Evolutionary conservation across 1,139 yeast genomes (phyloP).

Genomic region (Citeromyces hawaiiensis): DNA sequence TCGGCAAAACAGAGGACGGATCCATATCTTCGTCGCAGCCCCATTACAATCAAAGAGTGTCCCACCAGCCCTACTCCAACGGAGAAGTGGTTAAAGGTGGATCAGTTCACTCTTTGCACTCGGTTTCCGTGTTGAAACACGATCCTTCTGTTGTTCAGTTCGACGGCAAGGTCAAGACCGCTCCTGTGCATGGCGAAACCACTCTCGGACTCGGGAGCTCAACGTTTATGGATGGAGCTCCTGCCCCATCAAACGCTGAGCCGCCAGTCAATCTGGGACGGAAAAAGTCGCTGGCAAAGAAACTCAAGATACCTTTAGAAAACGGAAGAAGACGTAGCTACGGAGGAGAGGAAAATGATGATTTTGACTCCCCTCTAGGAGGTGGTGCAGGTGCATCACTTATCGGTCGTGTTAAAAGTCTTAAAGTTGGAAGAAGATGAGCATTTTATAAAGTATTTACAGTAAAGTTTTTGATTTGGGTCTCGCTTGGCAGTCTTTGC

Average conservation of each 20-base stretch:
- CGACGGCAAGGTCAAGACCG: slow-evolving; percentile 56
- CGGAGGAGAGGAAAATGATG: slow-evolving; percentile 21
- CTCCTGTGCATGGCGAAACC: slow-evolving; percentile 71
- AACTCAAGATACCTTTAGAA: slow-evolving; percentile 24
- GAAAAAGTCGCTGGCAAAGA: slow-evolving; percentile 65
- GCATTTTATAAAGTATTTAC: slow-evolving; percentile 2
- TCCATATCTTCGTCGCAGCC: slow-evolving; percentile 17
- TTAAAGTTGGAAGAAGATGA: slow-evolving; percentile 48
- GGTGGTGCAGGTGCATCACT: slow-evolving; percentile 28
- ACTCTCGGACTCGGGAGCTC: slow-evolving; percentile 86
- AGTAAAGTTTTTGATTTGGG: slow-evolving; percentile 1
- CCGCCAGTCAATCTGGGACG: slow-evolving; percentile 25
- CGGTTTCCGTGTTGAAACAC: slow-evolving; percentile 24
- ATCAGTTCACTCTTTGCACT: slow-evolving; percentile 9
- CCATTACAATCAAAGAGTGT: slow-evolving; percentile 6
- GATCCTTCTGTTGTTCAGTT: slow-evolving; percentile 47
- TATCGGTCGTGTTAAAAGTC: slow-evolving; percentile 68
- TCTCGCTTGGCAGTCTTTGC: slow-evolving; percentile 24
- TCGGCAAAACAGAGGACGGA: slow-evolving; percentile 23
- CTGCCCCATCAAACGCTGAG: slow-evolving; percentile 57
- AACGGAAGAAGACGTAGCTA: slow-evolving; percentile 9
- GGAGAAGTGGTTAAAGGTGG: slow-evolving; percentile 16
- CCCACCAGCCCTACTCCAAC: slow-evolving; percentile 12
- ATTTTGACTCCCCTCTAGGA: slow-evolving; percentile 15
- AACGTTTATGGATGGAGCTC: slow-evolving; percentile 93